A percentile compares a stretch with the other conserved stretches of the same genome.
phyloP scores from a whole-genome alignment of 257 asterid species.

The Linaria vulgaris region DNA sequence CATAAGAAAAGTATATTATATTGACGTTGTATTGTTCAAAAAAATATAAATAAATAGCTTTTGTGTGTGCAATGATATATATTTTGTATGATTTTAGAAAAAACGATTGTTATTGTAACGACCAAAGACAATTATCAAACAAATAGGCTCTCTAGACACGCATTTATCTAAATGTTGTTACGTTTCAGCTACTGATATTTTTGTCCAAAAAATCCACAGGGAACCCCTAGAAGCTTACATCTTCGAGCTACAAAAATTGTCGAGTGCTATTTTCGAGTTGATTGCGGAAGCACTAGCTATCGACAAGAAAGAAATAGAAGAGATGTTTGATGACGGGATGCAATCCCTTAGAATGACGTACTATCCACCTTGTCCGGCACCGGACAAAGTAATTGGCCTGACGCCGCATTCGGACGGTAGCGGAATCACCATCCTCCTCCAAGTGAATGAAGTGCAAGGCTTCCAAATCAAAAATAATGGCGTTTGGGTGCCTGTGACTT shows the following conservation, averaged over 20 bases:
- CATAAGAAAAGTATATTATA: no score
- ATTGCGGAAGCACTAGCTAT: conserved; percentile 43
- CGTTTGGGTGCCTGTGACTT: conserved; percentile 55
- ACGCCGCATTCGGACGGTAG: conserved; percentile 63
- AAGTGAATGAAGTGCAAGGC: conserved; percentile 66
- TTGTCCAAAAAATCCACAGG: conserved; percentile 43
- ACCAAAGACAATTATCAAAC: no score
- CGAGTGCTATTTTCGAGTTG: conserved; percentile 27
- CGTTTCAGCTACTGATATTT: no score
- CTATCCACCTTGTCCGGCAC: conserved; percentile 65
- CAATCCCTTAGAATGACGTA: conserved; percentile 59
- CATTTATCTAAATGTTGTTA: no score
- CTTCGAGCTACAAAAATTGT: conserved; percentile 39
- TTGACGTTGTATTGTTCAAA: no score
- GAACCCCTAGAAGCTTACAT: conserved; percentile 54
- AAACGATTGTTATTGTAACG: no score
- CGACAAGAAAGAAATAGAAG: conserved; percentile 30
- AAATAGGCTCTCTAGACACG: no score
- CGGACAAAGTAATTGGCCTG: conserved; percentile 52
- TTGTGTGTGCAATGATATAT: no score
- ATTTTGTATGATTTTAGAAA: no score
- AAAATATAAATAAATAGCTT: no score
- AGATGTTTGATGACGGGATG: conserved; percentile 59
- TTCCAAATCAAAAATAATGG: conserved; percentile 63
- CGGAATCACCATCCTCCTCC: conserved; percentile 55